Base-by-base conservation (phyloP, 1,284 basidiomycete genomes). In the Fomitopsis betulina region DNA sequence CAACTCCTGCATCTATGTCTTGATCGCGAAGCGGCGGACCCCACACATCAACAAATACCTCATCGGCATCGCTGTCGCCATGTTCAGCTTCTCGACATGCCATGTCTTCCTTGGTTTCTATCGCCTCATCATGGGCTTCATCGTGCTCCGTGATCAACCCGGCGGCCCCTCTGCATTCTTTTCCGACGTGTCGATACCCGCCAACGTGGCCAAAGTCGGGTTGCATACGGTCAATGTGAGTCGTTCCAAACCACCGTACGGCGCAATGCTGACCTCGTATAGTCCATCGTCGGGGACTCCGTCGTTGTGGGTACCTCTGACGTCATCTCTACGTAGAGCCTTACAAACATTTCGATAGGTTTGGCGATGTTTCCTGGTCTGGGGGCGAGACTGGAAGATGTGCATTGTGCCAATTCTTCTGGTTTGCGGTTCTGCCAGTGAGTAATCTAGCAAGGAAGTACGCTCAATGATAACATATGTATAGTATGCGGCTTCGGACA, bases 61-160 rank as follows among this genome's bases (percentile, higher is more conserved):
- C 43, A 64, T 75, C 25, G 53, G 58, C 53, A 69, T 72, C 27
- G 73, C 72, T 12, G 62, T 72, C 9, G 53, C 64, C 38, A 75
- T 75, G 74, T 75, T 74, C 65, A 60, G 65, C 23, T 72, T 75
- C 57, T 74, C 74, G 5, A 72, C 72, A 21, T 63, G 63, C 9
- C 75, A 76, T 60, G 72, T 75, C 54, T 73, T 73, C 8, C 65
- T 76, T 52, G 75, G 74, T 17, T 75, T 75, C 61, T 66, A 68
- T 37, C 70, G 75, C 27, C 69, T 76, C 57, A 72, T 76, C 53
- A 65, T 69, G 61, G 75, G 74, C 19, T 76, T 75, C 67, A 75
- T 75, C 56, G 59, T 65, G 39, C 63, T 68, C 8, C 69, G 73
- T 27, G 63, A 75, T 59, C 55, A 59, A 53, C 65, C 68, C 12